Evolutionary conservation across 768 basidiomycete species (phyloP).

Genomic region (Roridomyces roridus): DNA sequence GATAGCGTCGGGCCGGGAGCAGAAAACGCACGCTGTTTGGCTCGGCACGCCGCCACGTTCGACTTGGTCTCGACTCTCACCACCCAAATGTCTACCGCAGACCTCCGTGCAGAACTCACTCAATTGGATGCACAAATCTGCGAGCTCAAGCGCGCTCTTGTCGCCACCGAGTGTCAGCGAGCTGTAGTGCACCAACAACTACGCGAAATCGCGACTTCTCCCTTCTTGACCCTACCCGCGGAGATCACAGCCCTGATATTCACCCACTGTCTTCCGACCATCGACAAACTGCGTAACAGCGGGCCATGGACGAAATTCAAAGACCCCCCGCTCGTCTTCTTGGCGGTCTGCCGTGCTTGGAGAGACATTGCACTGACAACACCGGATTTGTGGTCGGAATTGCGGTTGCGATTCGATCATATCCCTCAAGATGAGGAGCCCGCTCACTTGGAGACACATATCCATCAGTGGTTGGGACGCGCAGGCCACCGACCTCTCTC

Average conservation of each 20-base stretch:
- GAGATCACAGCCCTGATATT: slow-evolving; percentile 10
- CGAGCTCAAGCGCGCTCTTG: background rate
- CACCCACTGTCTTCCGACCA: background rate
- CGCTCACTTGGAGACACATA: background rate
- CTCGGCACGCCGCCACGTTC: too few relatives aligned
- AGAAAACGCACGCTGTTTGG: too few relatives aligned
- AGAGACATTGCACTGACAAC: too few relatives aligned
- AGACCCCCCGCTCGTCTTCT: background rate
- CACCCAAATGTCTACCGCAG: too few relatives aligned
- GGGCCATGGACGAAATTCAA: background rate
- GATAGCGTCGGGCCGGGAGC: too few relatives aligned
- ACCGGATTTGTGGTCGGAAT: background rate
- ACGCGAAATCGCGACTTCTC: background rate
- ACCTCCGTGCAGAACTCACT: background rate
- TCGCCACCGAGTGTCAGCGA: background rate
- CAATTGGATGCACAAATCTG: background rate
- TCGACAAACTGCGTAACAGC: too few relatives aligned
- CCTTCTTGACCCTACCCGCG: background rate
- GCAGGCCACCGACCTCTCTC: background rate
- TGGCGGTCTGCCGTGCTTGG: background rate
- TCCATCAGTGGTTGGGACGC: background rate
- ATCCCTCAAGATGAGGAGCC: too few relatives aligned
- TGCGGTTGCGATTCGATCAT: background rate
- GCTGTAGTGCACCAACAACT: background rate
- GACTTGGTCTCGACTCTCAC: too few relatives aligned